phyloP scores from a whole-genome alignment of 345 rosid genomes.

The Geranium rotundifolium region DNA sequence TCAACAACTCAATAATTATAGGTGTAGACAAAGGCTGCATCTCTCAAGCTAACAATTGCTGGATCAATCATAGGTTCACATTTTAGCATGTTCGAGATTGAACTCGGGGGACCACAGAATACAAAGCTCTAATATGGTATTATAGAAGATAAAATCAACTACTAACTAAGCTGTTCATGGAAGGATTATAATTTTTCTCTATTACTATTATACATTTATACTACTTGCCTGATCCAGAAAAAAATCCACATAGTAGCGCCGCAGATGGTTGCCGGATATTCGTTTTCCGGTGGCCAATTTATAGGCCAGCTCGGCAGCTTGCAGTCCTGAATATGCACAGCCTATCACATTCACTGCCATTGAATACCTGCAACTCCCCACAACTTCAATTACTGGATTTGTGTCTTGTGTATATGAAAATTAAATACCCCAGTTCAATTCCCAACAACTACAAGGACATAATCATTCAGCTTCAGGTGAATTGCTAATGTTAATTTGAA shows the following conservation, averaged over 20 bases:
- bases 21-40: no score
- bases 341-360: constrained; percentile 67
- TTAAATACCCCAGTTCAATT: not conserved
- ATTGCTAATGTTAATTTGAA: not conserved
- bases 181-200: no score
- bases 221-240: constrained; percentile 59
- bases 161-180: no score
- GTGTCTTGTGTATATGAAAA: not conserved
- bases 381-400: no score
- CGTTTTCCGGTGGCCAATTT: constrained; percentile 37
- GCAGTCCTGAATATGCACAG: constrained; percentile 58
- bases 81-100: no score
- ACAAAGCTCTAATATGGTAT: no score
- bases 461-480: not conserved
- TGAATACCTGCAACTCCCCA: constrained; percentile 47
- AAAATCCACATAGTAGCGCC: constrained; percentile 59
- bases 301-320: constrained; percentile 44
- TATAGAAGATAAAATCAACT: no score
- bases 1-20: no score
- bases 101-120: no score
- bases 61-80: no score
- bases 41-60: no score
- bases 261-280: constrained; percentile 26
- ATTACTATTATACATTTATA: no score
- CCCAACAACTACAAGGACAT: not conserved